Evolutionary conservation across 2,329 filamentous ascomycete genomes (phyloP).

Genomic region (Simplicillium aogashimaense): DNA sequence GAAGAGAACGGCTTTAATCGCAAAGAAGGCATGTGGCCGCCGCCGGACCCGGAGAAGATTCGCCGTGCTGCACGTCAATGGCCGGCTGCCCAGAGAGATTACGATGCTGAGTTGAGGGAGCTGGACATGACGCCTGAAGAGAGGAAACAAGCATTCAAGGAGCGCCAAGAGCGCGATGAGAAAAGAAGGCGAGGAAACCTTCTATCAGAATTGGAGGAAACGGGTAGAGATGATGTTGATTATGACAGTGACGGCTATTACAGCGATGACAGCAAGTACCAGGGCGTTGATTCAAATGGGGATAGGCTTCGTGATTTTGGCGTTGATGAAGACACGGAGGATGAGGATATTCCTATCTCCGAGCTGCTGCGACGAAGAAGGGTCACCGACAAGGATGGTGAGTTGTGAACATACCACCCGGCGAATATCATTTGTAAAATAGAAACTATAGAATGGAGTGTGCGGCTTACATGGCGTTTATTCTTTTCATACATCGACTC

Average conservation of each 20-base stretch:
- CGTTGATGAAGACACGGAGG: conserved; percentile 66
- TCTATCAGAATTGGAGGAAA: conserved; percentile 40
- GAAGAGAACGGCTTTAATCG: conserved; percentile 72
- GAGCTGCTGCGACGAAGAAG: conserved; percentile 51
- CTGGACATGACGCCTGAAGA: conserved; percentile 30
- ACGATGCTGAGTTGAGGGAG: conserved; percentile 20
- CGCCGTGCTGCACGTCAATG: conserved; percentile 28
- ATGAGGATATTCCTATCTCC: conserved; percentile 58
- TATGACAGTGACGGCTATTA: conserved; percentile 16
- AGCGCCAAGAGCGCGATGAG: conserved; percentile 38
- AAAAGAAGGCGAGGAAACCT: conserved; percentile 25
- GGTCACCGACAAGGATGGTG: conserved; percentile 8
- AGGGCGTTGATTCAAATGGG: conserved; percentile 62
- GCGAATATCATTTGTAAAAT: too few species aligned
- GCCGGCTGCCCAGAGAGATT: conserved; percentile 28
- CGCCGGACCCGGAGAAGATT: conserved; percentile 51
- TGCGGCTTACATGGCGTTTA: neutral
- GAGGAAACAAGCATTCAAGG: conserved; percentile 36
- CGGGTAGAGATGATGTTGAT: conserved; percentile 48
- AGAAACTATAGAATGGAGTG: neutral
- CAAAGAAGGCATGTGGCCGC: conserved; percentile 49
- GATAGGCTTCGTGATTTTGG: conserved; percentile 68
- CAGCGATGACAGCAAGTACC: conserved; percentile 32
- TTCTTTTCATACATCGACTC: too few species aligned
- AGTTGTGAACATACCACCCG: too few species aligned